phyloP scores from a whole-genome alignment of 306 rosid genomes.

The Cajanus cajan region DNA sequence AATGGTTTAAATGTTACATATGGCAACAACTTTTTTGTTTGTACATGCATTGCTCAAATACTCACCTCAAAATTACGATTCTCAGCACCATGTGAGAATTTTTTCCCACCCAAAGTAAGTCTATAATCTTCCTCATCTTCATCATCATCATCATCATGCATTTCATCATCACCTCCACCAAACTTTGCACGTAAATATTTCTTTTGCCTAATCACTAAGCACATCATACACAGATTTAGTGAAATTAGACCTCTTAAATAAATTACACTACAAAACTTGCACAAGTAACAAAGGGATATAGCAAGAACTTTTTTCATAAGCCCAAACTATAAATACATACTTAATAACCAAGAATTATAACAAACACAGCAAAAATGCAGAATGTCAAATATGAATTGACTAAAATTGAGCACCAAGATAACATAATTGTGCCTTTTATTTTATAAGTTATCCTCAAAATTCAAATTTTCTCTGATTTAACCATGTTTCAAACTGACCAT shows the following conservation, averaged over 20 bases:
- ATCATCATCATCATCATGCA: constrained; percentile 51
- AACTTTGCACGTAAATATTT: constrained; percentile 53
- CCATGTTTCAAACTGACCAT: neutral
- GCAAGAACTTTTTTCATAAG: neutral
- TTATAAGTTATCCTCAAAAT: neutral
- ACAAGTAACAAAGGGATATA: neutral
- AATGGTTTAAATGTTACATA: neutral
- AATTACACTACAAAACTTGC: constrained; percentile 2
- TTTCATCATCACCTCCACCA: constrained; percentile 70
- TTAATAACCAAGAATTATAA: constrained; percentile 15
- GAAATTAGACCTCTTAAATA: constrained; percentile 1
- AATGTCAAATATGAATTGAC: neutral
- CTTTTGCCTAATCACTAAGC: constrained; percentile 60
- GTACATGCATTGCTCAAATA: constrained; percentile 2
- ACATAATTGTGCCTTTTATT: neutral
- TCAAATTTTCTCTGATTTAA: neutral
- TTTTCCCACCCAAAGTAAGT: constrained; percentile 46
- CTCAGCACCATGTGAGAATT: constrained; percentile 59
- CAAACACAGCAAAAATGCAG: neutral
- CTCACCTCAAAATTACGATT: constrained; percentile 80
- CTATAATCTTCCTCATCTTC: constrained; percentile 56
- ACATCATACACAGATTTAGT: constrained; percentile 20
- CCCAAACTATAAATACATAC: neutral
- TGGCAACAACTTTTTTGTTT: neutral
- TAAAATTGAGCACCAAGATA: neutral